Evolutionary conservation across 306 rosid species (phyloP).

Genomic region (Psophocarpus tetragonolobus): DNA sequence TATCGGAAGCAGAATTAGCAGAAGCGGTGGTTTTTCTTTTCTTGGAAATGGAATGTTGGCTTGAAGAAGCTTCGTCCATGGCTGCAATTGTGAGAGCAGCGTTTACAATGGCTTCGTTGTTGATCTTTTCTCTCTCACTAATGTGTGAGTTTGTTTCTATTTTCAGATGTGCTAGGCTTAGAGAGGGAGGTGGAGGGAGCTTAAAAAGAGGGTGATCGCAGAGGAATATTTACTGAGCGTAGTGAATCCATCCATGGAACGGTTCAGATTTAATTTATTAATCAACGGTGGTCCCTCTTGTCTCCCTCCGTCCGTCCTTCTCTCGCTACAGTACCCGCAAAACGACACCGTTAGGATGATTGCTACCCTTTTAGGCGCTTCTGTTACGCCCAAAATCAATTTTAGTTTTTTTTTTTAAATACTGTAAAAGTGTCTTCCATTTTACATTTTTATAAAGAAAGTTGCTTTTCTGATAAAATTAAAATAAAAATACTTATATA

Average conservation of each 20-base stretch:
- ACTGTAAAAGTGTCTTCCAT: too few relatives aligned
- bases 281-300: conserved; percentile 27
- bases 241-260: conserved; percentile 37
- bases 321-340: background rate
- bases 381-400: background rate
- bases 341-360: conserved; percentile 39
- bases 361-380: conserved; percentile 1
- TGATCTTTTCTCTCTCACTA: background rate
- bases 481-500: too few relatives aligned
- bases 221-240: conserved; percentile 40
- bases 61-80: conserved; percentile 46
- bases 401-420: too few relatives aligned
- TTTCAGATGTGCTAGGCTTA: conserved; percentile 17
- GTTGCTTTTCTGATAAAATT: too few relatives aligned
- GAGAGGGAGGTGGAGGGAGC: conserved; percentile 14
- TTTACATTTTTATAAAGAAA: too few relatives aligned
- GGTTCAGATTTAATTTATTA: conserved; percentile 44
- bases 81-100: conserved; percentile 41
- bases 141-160: background rate
- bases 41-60: conserved; percentile 45
- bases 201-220: conserved; percentile 41
- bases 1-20: background rate
- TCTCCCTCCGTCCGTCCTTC: conserved; percentile 1
- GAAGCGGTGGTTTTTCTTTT: conserved; percentile 42
- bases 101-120: conserved; percentile 39